Conservation (phyloP, 352 stramenopile species). For the Hyaloperonospora arabidopsidis region DNA sequence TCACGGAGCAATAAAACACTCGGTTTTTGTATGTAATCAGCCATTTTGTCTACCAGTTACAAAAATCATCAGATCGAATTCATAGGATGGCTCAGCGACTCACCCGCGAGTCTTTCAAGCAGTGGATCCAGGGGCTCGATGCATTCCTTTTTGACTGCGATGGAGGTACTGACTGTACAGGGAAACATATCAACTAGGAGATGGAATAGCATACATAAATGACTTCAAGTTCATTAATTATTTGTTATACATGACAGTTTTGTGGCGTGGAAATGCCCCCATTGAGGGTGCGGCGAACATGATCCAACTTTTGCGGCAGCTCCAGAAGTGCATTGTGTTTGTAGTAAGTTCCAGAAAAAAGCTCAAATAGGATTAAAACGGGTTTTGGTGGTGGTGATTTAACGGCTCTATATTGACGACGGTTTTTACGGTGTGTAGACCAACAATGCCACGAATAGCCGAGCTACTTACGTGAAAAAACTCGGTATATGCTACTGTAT, state of each 20-base stretch:
- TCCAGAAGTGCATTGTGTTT: conserved; percentile 80
- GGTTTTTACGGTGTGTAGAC: conserved; percentile 36
- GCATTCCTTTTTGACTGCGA: conserved; percentile 81
- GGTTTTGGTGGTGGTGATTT: no score
- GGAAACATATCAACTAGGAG: no score
- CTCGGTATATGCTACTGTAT: conserved; percentile 36
- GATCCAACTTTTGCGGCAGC: conserved; percentile 54
- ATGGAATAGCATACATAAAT: not conserved
- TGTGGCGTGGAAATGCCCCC: conserved; percentile 56
- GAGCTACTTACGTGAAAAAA: conserved; percentile 78
- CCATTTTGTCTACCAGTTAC: no score
- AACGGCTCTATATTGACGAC: not conserved
- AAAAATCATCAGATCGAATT: no score
- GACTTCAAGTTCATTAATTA: not conserved
- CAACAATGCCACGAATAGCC: conserved; percentile 81
- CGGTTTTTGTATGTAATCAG: no score
- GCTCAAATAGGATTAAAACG: not conserved
- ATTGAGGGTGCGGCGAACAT: conserved; percentile 61
- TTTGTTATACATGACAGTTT: conserved; percentile 24
- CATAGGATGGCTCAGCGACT: conserved; percentile 27
- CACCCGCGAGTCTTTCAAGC: conserved; percentile 33
- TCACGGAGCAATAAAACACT: no score
- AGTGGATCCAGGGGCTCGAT: conserved; percentile 59
- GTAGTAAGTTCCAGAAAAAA: conserved; percentile 35
- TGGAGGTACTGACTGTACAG: no score